These are phyloP conservation scores for Ascochyta viciae-villosae DNA, from an alignment of 2,329 filamentous ascomycete species.

Conservation along the genomic window DNA sequence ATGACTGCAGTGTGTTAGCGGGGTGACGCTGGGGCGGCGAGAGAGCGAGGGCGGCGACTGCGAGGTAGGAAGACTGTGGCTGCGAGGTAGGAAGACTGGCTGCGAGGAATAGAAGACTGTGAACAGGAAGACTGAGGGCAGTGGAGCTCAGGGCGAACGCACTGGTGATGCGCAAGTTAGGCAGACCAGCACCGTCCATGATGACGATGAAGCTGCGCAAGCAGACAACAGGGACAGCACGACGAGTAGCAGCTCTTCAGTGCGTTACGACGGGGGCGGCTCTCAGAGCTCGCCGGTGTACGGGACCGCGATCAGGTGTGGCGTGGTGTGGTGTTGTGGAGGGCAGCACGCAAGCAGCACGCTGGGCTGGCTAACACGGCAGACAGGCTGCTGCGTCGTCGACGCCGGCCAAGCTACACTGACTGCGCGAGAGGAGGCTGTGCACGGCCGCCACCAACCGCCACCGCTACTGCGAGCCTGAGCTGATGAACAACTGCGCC, in stretches of 20 bases:
- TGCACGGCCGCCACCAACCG: slow-evolving; percentile 34
- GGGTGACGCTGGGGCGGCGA: not conserved
- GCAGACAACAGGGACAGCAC: not conserved
- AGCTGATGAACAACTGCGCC: slow-evolving; percentile 20
- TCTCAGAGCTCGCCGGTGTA: slow-evolving; percentile 41
- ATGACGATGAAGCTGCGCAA: slow-evolving; percentile 19
- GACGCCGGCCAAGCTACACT: slow-evolving; percentile 17
- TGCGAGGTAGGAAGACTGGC: too few relatives aligned
- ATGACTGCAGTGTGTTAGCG: slow-evolving; percentile 72
- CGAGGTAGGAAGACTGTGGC: too few relatives aligned
- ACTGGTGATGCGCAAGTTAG: slow-evolving; percentile 95
- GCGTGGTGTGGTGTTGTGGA: not conserved
- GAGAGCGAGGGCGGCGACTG: not conserved
- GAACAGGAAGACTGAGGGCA: not conserved
- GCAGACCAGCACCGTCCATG: slow-evolving; percentile 61
- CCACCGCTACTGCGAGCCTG: slow-evolving; percentile 7
- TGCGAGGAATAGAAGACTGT: too few relatives aligned
- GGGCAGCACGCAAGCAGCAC: slow-evolving; percentile 3
- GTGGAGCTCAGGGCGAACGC: slow-evolving; percentile 47
- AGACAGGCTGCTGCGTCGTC: slow-evolving; percentile 24
- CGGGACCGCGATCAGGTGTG: slow-evolving; percentile 13
- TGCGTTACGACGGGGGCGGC: slow-evolving; percentile 24
- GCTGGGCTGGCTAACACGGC: slow-evolving; percentile 5
- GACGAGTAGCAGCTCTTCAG: not conserved
- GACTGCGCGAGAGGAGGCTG: slow-evolving; percentile 37